Evolutionary conservation across 2,329 filamentous ascomycete genomes (phyloP).

Genomic region (Claviceps purpurea): DNA sequence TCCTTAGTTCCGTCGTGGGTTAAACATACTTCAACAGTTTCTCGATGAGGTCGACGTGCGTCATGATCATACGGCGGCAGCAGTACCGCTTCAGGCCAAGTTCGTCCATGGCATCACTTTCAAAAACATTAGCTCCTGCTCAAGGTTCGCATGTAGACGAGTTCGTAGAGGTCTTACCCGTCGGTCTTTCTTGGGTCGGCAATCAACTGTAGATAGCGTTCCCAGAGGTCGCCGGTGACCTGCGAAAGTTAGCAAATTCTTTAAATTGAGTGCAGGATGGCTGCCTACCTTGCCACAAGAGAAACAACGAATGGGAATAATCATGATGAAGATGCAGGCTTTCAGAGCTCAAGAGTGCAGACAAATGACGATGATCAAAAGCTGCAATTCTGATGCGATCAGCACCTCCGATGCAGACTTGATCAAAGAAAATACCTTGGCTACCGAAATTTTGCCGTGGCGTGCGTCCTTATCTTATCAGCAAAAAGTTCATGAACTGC

Average conservation of each 20-base stretch:
- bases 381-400: constrained; percentile 2
- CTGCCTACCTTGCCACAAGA: constrained; percentile 84
- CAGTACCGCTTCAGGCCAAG: constrained; percentile 92
- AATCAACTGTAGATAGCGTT: constrained; percentile 81
- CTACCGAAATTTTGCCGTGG: constrained; percentile 18
- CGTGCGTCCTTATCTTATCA: constrained; percentile 26
- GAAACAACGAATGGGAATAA: constrained; percentile 97
- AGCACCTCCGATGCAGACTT: too few species aligned
- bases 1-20: background rate
- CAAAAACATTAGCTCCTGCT: background rate
- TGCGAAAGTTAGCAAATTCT: constrained; percentile 28
- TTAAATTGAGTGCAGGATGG: background rate
- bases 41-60: constrained; percentile 96
- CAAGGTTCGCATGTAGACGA: background rate
- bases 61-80: constrained; percentile 99
- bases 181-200: constrained; percentile 58
- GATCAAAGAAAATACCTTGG: constrained; percentile 12
- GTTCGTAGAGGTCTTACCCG: constrained; percentile 39
- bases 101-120: constrained; percentile 87
- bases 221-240: constrained; percentile 97
- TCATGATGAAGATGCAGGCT: constrained; percentile 46
- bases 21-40: constrained; percentile 76
- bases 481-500: constrained; percentile 24
- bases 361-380: background rate
- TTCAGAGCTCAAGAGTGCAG: background rate